phyloP scores from a whole-genome alignment of 2,329 filamentous ascomycete genomes.

The Arthrobotrys sphaeroides region DNA sequence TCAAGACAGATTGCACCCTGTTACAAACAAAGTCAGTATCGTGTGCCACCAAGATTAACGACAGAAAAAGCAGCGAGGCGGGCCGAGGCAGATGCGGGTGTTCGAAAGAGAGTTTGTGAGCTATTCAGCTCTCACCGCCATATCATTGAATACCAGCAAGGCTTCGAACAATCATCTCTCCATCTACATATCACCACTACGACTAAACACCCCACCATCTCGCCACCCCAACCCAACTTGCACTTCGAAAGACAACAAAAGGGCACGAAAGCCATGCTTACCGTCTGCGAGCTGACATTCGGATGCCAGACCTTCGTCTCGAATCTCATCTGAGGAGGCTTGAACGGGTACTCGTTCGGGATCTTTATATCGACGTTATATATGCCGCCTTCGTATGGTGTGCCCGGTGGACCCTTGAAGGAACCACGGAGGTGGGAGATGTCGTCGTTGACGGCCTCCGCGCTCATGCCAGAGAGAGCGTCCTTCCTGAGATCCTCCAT shows the following conservation, averaged over 20 bases:
- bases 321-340: constrained; percentile 89
- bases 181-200: background rate
- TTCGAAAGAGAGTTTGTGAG: background rate
- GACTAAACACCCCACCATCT: background rate
- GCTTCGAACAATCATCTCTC: background rate
- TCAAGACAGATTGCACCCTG: constrained; percentile 97
- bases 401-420: constrained; percentile 88
- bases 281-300: constrained; percentile 92
- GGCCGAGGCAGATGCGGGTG: background rate
- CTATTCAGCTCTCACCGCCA: background rate
- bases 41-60: background rate
- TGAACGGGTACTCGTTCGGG: constrained; percentile 89
- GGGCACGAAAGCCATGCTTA: constrained; percentile 64
- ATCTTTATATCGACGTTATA: constrained; percentile 87
- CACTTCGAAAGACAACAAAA: background rate
- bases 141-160: background rate
- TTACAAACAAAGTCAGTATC: constrained; percentile 25
- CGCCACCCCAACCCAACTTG: background rate
- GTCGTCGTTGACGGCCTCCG: constrained; percentile 73
- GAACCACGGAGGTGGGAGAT: constrained; percentile 83
- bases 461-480: constrained; percentile 77
- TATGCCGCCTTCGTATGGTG: constrained; percentile 87
- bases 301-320: constrained; percentile 96
- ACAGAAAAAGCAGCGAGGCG: constrained; percentile 41
- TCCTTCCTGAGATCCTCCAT: constrained; percentile 79